Evolutionary conservation across 257 asterid genomes (phyloP).

Genomic region (Primulina tabacum): DNA sequence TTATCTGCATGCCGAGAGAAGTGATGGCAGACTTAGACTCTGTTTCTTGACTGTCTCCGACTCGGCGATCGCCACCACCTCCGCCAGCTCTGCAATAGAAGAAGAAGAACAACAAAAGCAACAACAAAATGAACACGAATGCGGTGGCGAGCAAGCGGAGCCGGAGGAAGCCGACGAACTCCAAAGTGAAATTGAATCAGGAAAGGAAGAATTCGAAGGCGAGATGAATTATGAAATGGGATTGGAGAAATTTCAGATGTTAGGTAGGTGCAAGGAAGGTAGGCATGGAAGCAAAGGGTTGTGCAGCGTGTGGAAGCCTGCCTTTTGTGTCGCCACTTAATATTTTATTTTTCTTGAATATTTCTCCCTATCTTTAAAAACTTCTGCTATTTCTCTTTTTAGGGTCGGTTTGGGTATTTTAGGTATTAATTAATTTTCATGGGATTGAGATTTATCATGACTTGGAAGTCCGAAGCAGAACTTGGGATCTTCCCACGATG

Average conservation of each 20-base stretch:
- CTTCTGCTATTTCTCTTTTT: not conserved
- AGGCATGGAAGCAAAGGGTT: slow-evolving; percentile 32
- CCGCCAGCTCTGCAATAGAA: not conserved
- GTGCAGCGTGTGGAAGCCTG: slow-evolving; percentile 36
- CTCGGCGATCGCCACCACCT: not conserved
- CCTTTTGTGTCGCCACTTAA: slow-evolving; percentile 48
- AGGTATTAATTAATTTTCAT: not conserved
- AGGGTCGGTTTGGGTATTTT: not conserved
- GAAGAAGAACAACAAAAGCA: slow-evolving; percentile 10
- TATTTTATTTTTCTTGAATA: slow-evolving; percentile 17
- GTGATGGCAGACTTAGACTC: slow-evolving; percentile 52
- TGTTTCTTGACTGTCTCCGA: slow-evolving; percentile 19
- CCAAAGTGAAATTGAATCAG: not conserved
- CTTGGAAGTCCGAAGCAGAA: slow-evolving; percentile 3
- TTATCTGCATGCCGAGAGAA: slow-evolving; percentile 45
- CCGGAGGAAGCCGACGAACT: slow-evolving; percentile 8
- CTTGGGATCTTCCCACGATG: slow-evolving; percentile 17
- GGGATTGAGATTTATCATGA: slow-evolving; percentile 10
- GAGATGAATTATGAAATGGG: slow-evolving; percentile 40
- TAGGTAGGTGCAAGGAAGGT: slow-evolving; percentile 40
- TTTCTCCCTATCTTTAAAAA: slow-evolving; percentile 1
- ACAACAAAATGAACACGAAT: slow-evolving; percentile 18
- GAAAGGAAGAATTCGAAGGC: slow-evolving; percentile 6
- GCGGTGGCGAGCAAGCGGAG: slow-evolving; percentile 5
- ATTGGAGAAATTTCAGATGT: slow-evolving; percentile 40